Evolutionary conservation across 139 green algal genomes (phyloP), one percentile per base, ranked within the genome.

Genomic region (Klebsormidium nitens): DNA sequence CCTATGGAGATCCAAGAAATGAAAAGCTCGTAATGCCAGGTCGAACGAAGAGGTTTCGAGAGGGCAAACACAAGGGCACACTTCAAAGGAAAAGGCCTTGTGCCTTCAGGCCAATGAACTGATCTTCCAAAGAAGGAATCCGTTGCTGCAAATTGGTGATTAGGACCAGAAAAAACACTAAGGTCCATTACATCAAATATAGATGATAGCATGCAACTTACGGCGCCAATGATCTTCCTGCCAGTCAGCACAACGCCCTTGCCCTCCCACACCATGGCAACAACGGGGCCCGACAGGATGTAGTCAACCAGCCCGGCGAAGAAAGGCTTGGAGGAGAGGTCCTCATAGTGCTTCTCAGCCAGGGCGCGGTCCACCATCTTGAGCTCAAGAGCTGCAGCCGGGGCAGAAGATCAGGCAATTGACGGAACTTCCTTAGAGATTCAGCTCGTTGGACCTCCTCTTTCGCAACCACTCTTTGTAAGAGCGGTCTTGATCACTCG

Each of bases 251-350:
- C 90, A 0, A 98, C 93, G 38, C 89, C 91, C 46, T 93, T 82
- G 64, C 93, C 93, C 80, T 98, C 91, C 93, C 90, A 97, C 36
- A 96, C 91, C 91, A 99, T 99, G 74, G 81, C 86, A 0, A 98
- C 90, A n/a, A 99, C 94, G 11, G 94, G 94, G 17, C 94, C 94
- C 11, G 88, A 96, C 3, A 87, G 74, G 60, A 99, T 98, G 88
- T 98, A 99, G 26, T 95, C 85, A 1, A 98, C 91, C 1, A 99
- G 85, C 19, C 86, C 88, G 42, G 65, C 62, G 83, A 96, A 99
- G 76, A 99, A 99, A 5, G 92, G 92, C 83, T 96, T 97, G 28
- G 38, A 47, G 36, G 76, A 81, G 40, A 98, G 85, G 66, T 99
- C 94, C 72, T 89, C 87, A 83, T 97, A 97, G 83, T 97, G 92